These are phyloP conservation scores for Adansonia grandidieri DNA, from an alignment of 441 rosid species.

Conservation along the genomic window DNA sequence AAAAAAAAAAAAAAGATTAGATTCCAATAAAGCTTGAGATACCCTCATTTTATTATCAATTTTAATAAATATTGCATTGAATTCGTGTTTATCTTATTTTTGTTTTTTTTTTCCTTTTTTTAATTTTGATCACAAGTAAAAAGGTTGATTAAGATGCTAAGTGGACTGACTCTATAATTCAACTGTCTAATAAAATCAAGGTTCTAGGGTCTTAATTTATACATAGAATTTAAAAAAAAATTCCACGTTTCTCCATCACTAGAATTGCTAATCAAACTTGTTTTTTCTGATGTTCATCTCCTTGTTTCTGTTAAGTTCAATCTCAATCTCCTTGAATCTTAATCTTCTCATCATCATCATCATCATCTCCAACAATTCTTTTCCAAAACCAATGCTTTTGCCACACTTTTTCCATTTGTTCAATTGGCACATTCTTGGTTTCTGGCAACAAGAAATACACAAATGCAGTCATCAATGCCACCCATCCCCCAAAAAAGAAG, in stretches of 20 bases:
- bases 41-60: too few species aligned
- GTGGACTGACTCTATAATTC: too few species aligned
- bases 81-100: too few species aligned
- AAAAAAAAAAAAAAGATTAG: too few species aligned
- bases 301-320: neutral
- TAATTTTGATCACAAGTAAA: too few species aligned
- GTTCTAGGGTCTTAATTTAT: neutral
- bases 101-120: too few species aligned
- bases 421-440: constrained; percentile 64
- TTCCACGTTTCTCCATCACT: neutral
- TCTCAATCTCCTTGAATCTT: neutral
- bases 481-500: constrained; percentile 66
- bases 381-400: constrained; percentile 64
- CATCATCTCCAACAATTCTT: constrained; percentile 24
- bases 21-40: too few species aligned
- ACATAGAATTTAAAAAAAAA: neutral
- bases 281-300: neutral
- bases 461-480: constrained; percentile 51
- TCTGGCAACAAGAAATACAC: constrained; percentile 55
- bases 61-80: too few species aligned
- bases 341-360: constrained; percentile 17
- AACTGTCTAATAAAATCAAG: neutral
- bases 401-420: constrained; percentile 60
- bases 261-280: neutral
- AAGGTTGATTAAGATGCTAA: too few species aligned